Conservation (phyloP, 1,284 basidiomycete genomes). For the Termitomyces sp. region DNA sequence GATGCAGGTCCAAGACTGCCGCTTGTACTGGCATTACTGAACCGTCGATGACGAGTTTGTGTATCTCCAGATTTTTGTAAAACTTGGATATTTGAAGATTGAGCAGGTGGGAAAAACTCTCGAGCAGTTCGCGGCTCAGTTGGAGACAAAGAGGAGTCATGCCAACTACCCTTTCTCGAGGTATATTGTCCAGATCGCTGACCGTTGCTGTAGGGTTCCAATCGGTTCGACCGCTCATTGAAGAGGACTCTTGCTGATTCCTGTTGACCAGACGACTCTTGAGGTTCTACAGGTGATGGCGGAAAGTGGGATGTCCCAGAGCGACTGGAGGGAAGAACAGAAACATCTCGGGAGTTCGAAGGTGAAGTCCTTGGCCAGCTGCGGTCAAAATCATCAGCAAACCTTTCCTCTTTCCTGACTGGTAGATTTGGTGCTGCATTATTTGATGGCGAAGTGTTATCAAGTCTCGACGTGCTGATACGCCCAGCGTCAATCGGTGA, state of each 20-base stretch:
- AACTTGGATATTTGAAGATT: constrained; percentile 26
- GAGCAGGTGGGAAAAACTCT: constrained; percentile 31
- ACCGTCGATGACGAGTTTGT: constrained; percentile 25
- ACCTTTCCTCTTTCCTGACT: constrained; percentile 73
- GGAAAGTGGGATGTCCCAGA: constrained; percentile 26
- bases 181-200: constrained; percentile 33
- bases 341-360: constrained; percentile 35
- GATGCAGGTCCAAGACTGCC: constrained; percentile 19
- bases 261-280: constrained; percentile 42
- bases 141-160: constrained; percentile 38
- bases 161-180: constrained; percentile 38
- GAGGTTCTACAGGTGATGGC: constrained; percentile 30
- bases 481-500: constrained; percentile 17
- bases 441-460: constrained; percentile 15
- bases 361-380: constrained; percentile 76
- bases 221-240: constrained; percentile 82
- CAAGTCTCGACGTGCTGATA: constrained; percentile 16
- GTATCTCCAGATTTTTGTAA: constrained; percentile 31
- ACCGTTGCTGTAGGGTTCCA: constrained; percentile 66
- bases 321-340: constrained; percentile 20
- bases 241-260: constrained; percentile 71
- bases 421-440: constrained; percentile 28
- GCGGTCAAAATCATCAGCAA: constrained; percentile 87
- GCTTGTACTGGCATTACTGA: constrained; percentile 25
- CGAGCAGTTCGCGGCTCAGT: constrained; percentile 40